A percentile compares a stretch with the other conserved stretches of the same genome.
Conservation (phyloP, 1,284 basidiomycete genomes). For the Taiwanofungus camphoratus region DNA sequence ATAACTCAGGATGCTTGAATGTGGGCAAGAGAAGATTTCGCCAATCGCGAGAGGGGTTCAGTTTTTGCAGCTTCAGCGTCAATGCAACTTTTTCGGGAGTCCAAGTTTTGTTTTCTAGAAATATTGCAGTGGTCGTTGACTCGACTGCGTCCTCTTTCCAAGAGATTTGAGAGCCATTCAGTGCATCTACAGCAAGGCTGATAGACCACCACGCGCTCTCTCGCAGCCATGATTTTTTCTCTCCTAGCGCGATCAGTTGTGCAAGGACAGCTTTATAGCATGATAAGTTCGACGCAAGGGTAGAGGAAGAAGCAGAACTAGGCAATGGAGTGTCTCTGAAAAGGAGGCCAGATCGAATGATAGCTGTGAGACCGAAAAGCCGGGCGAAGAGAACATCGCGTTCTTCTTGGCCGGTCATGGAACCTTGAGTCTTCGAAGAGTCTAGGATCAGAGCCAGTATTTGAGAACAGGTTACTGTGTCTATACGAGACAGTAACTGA, state of each 20-base stretch:
- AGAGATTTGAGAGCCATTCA: slow-evolving; percentile 50
- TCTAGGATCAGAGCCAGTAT: slow-evolving; percentile 71
- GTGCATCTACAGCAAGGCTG: slow-evolving; percentile 53
- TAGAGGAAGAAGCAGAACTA: slow-evolving; percentile 46
- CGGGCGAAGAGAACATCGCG: slow-evolving; percentile 90
- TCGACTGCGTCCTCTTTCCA: slow-evolving; percentile 74
- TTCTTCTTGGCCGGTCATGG: slow-evolving; percentile 86
- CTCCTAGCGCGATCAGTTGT: slow-evolving; percentile 67
- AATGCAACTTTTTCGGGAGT: slow-evolving; percentile 88
- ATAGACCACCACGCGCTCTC: slow-evolving; percentile 92
- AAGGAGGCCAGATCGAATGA: slow-evolving; percentile 79
- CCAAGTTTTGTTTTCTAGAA: slow-evolving; percentile 56
- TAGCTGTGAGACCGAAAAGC: slow-evolving; percentile 81
- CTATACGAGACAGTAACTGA: slow-evolving; percentile 77
- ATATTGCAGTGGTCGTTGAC: slow-evolving; percentile 47
- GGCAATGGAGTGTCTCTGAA: slow-evolving; percentile 52
- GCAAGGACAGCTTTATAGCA: slow-evolving; percentile 62
- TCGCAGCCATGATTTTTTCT: slow-evolving; percentile 86
- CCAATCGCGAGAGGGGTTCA: slow-evolving; percentile 64
- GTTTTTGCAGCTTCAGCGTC: slow-evolving; percentile 62
- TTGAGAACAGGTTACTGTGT: slow-evolving; percentile 74
- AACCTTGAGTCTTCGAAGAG: slow-evolving; percentile 60
- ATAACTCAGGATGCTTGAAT: slow-evolving; percentile 69
- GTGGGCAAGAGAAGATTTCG: slow-evolving; percentile 61
- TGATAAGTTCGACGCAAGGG: slow-evolving; percentile 48